A percentile compares a stretch with the other conserved stretches of the same genome.
phyloP scores from a whole-genome alignment of 225 moss, liverwort and hornwort genomes.

The Lunularia cruciata region DNA sequence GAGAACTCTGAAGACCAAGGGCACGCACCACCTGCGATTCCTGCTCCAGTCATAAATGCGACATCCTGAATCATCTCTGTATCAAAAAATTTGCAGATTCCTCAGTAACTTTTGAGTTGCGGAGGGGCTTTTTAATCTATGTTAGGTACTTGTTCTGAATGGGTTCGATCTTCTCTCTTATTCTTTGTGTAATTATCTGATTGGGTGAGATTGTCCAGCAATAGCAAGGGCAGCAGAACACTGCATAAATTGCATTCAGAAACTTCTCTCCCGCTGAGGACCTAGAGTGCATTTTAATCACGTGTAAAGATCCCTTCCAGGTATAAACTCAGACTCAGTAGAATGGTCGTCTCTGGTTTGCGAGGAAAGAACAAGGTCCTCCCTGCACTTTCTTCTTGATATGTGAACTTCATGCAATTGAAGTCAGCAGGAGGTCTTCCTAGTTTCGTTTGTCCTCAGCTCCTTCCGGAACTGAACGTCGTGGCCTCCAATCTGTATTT shows the following conservation, averaged over 20 bases:
- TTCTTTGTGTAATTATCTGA: slow-evolving; percentile 40
- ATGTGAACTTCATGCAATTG: background rate
- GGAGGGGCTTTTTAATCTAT: slow-evolving; percentile 11
- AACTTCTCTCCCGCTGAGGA: background rate
- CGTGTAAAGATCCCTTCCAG: background rate
- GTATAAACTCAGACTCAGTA: background rate
- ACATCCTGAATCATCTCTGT: slow-evolving; percentile 21
- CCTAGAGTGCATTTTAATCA: background rate
- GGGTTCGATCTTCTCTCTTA: slow-evolving; percentile 22
- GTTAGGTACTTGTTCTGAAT: slow-evolving; percentile 17
- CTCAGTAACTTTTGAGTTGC: slow-evolving; percentile 14
- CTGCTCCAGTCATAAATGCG: slow-evolving; percentile 2
- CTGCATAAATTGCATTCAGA: slow-evolving; percentile 10
- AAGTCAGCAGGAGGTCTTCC: background rate
- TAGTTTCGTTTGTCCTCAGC: too few relatives aligned
- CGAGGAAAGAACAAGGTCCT: background rate
- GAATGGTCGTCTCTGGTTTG: background rate
- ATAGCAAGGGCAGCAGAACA: slow-evolving; percentile 13
- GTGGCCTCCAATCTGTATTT: too few relatives aligned
- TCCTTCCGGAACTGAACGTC: too few relatives aligned
- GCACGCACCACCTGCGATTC: slow-evolving; percentile 3
- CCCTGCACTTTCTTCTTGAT: background rate
- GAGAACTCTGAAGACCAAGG: slow-evolving; percentile 46
- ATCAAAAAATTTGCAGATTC: slow-evolving; percentile 19
- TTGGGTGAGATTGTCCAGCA: slow-evolving; percentile 25